Evolutionary conservation across 1,139 yeast genomes (phyloP).

Genomic region (Geotrichum reessii): DNA sequence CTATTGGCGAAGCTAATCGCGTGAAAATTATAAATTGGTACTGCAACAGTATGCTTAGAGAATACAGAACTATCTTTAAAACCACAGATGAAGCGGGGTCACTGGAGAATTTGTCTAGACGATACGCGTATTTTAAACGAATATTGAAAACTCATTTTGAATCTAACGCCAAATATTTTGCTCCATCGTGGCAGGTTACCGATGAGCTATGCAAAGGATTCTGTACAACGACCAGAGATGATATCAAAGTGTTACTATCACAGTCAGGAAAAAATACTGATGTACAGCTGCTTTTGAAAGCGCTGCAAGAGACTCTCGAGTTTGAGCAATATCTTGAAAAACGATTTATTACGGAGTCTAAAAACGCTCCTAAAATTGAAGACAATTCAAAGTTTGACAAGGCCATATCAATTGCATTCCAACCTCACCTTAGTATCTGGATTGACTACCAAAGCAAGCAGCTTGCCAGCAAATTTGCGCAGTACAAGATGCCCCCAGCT

Average conservation of each 20-base stretch:
- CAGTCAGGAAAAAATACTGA: constrained; percentile 38
- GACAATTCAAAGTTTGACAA: constrained; percentile 35
- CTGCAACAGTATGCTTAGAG: constrained; percentile 62
- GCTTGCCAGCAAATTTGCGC: constrained; percentile 53
- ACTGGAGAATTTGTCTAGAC: constrained; percentile 72
- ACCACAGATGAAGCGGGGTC: constrained; percentile 90
- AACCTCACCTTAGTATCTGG: constrained; percentile 81
- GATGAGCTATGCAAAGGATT: constrained; percentile 56
- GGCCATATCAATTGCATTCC: constrained; percentile 67
- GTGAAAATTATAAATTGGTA: constrained; percentile 70
- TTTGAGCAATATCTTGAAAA: constrained; percentile 71
- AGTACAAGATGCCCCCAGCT: constrained; percentile 30
- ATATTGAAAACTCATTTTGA: constrained; percentile 56
- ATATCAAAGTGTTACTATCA: constrained; percentile 48
- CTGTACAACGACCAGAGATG: constrained; percentile 64
- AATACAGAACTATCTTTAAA: constrained; percentile 68
- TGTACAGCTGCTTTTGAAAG: constrained; percentile 54
- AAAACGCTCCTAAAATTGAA: constrained; percentile 16
- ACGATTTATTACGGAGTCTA: constrained; percentile 40
- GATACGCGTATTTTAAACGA: constrained; percentile 76
- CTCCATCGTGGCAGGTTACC: constrained; percentile 65
- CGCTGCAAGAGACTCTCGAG: constrained; percentile 61
- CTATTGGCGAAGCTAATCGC: constrained; percentile 56
- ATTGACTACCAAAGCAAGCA: constrained; percentile 73
- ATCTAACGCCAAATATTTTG: constrained; percentile 53